Conservation (phyloP, 345 rosid species). For the Acer yangbiense region DNA sequence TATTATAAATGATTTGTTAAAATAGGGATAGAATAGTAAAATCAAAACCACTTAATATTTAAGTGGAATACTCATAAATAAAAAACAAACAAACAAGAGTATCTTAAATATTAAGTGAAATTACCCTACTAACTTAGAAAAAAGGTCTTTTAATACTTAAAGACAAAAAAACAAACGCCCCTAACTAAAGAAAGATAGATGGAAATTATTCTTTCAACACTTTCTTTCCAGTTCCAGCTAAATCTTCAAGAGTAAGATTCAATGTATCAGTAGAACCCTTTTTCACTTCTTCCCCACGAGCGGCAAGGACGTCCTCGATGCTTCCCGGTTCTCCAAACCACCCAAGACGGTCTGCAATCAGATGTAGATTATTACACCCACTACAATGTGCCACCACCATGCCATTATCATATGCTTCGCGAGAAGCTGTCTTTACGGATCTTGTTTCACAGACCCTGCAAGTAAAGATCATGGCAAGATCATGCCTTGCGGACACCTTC, state of each 20-base stretch:
- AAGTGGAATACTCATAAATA: too few species aligned
- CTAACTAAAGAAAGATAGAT: neutral
- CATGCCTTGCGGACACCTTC: conserved; percentile 74
- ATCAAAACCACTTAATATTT: too few species aligned
- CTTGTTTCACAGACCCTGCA: conserved; percentile 92
- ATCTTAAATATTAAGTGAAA: too few species aligned
- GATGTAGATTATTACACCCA: conserved; percentile 84
- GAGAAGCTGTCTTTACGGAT: conserved; percentile 68
- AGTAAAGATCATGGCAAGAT: conserved; percentile 83
- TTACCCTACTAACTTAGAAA: too few species aligned
- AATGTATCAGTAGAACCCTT: conserved; percentile 73
- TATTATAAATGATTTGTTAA: too few species aligned
- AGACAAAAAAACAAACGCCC: too few species aligned
- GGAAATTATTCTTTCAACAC: conserved; percentile 31
- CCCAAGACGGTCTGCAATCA: conserved; percentile 82
- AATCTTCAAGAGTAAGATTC: conserved; percentile 77
- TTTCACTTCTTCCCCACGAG: conserved; percentile 83
- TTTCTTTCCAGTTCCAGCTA: conserved; percentile 58
- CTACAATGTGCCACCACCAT: conserved; percentile 82
- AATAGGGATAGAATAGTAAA: too few species aligned
- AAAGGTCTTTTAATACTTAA: too few species aligned
- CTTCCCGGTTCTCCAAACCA: conserved; percentile 92
- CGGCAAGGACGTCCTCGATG: conserved; percentile 76
- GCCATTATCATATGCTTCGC: conserved; percentile 81
- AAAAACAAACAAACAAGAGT: too few species aligned